Percentiles rank a stretch among this genome's conserved stretches.
Conservation (phyloP, 2,329 filamentous ascomycete genomes). For the Aaosphaeria pasadenensis region DNA sequence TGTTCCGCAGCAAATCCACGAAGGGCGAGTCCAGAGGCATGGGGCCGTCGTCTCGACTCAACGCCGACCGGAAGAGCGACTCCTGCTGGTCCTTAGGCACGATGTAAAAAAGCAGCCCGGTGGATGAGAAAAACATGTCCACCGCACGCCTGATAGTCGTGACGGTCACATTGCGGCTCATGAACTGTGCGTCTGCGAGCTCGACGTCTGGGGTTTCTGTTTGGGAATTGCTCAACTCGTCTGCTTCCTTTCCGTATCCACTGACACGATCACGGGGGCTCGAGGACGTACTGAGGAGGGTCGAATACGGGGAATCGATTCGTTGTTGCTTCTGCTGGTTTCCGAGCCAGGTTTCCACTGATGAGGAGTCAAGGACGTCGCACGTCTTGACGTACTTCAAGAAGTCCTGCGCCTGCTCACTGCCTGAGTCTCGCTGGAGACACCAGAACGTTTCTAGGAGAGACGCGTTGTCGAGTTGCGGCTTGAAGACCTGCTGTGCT, state of each 20-base stretch:
- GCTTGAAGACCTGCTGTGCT: no score
- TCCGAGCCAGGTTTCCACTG: neutral
- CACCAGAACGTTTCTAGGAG: slow-evolving; percentile 14
- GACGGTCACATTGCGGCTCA: neutral
- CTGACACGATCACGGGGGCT: neutral
- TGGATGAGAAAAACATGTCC: slow-evolving; percentile 12
- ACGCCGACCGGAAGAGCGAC: neutral
- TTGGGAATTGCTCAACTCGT: no score
- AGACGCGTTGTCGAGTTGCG: slow-evolving; percentile 1
- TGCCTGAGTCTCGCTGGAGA: slow-evolving; percentile 9
- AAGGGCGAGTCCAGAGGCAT: slow-evolving; percentile 2
- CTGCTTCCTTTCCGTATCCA: no score
- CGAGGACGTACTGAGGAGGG: neutral
- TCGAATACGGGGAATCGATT: neutral
- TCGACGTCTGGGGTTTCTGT: no score
- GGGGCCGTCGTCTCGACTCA: neutral
- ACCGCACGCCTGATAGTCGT: slow-evolving; percentile 7
- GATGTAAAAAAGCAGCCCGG: slow-evolving; percentile 13
- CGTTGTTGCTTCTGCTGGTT: slow-evolving; percentile 1
- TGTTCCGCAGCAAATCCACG: slow-evolving; percentile 5
- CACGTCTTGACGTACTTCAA: slow-evolving; percentile 7
- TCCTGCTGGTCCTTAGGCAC: slow-evolving; percentile 9
- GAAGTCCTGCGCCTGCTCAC: slow-evolving; percentile 7
- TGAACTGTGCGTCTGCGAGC: neutral
- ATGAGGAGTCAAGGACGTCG: slow-evolving; percentile 1